Conservation (phyloP, 495 filamentous ascomycete species). For the Penicillium bovifimosum region DNA sequence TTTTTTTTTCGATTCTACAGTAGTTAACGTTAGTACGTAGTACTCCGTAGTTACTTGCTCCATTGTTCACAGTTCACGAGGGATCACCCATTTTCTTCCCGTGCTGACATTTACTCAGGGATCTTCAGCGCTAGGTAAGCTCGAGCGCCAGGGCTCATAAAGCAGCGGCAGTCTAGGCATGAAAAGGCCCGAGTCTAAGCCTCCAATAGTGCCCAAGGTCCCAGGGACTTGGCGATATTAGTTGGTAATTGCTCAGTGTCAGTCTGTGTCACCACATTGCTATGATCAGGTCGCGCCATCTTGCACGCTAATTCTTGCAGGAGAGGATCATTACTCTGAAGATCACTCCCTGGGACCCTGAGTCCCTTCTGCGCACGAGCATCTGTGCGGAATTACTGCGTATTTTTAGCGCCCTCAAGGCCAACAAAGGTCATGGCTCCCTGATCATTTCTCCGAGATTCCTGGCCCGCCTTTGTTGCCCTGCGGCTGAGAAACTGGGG, state of each 20-base stretch:
- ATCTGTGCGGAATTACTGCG: constrained; percentile 3
- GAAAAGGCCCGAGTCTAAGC: too few species aligned
- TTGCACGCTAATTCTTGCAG: constrained; percentile 16
- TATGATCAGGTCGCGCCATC: constrained; percentile 23
- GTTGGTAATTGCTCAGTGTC: constrained; percentile 3
- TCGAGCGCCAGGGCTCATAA: too few species aligned
- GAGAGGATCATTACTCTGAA: constrained; percentile 24
- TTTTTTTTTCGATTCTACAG: too few species aligned
- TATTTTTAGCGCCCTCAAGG: constrained; percentile 1
- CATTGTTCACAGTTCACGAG: too few species aligned
- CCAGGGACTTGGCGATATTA: neutral
- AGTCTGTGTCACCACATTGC: neutral
- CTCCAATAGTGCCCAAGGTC: too few species aligned
- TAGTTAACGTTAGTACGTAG: too few species aligned
- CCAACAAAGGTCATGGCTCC: neutral
- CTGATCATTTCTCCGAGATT: neutral
- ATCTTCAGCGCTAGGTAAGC: too few species aligned
- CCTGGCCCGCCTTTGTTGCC: constrained; percentile 9
- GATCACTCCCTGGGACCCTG: too few species aligned
- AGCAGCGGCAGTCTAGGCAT: neutral
- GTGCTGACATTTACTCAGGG: too few species aligned
- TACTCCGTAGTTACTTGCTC: too few species aligned
- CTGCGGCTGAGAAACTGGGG: neutral
- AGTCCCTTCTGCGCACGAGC: constrained; percentile 1
- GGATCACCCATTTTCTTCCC: too few species aligned